phyloP scores from a whole-genome alignment of 2,329 filamentous ascomycete genomes.

The Fusarium illudens region DNA sequence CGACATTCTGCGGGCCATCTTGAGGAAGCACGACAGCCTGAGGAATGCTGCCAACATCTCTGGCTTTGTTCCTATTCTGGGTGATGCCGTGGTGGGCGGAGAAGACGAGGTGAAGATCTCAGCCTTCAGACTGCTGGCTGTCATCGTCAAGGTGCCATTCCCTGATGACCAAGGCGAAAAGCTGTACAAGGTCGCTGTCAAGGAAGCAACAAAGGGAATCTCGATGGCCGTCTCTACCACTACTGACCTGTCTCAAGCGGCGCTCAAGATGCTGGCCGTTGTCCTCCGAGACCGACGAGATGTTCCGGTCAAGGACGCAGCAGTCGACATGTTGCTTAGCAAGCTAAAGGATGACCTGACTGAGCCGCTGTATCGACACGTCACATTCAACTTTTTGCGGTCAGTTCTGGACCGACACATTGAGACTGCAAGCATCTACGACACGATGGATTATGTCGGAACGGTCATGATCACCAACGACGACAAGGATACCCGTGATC shows the following conservation, averaged over 20 bases:
- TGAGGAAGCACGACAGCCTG: constrained; percentile 85
- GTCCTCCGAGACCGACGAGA: constrained; percentile 83
- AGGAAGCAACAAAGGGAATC: constrained; percentile 84
- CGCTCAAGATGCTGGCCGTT: constrained; percentile 86
- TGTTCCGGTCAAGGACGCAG: constrained; percentile 79
- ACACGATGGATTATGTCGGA: constrained; percentile 87
- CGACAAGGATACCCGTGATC: constrained; percentile 84
- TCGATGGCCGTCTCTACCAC: constrained; percentile 80
- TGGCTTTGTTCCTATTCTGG: constrained; percentile 88
- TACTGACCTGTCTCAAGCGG: constrained; percentile 85
- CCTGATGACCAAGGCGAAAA: constrained; percentile 71
- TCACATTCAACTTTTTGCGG: constrained; percentile 93
- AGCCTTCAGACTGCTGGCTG: constrained; percentile 82
- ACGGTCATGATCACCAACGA: constrained; percentile 97
- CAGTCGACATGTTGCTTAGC: constrained; percentile 82
- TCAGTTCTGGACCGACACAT: constrained; percentile 86
- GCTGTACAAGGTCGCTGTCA: constrained; percentile 78
- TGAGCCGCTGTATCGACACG: constrained; percentile 88
- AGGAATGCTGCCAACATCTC: constrained; percentile 81
- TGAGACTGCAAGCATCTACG: constrained; percentile 87
- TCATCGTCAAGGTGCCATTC: constrained; percentile 86
- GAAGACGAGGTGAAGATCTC: constrained; percentile 95
- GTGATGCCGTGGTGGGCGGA: constrained; percentile 82
- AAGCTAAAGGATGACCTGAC: constrained; percentile 89
- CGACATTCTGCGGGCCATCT: constrained; percentile 83